Evolutionary conservation across 768 basidiomycete species (phyloP).

Genomic region (Russula foetens): DNA sequence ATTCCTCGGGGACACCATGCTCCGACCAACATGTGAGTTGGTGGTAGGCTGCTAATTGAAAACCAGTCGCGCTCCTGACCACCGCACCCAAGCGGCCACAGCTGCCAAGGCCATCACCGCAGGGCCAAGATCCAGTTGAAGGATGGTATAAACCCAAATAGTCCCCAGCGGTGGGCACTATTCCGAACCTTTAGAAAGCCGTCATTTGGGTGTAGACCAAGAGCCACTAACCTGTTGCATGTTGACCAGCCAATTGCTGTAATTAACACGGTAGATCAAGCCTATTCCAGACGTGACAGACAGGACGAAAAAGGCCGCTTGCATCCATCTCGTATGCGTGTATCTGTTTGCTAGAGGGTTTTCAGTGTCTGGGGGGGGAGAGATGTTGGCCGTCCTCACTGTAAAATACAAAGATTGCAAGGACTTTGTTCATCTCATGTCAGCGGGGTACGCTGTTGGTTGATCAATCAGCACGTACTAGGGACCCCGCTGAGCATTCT

Average conservation of each 20-base stretch:
- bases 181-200: neutral
- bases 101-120: slow-evolving; percentile 47
- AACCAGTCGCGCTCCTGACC: slow-evolving; percentile 39
- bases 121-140: slow-evolving; percentile 59
- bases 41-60: slow-evolving; percentile 6
- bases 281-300: slow-evolving; percentile 52
- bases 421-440: slow-evolving; percentile 36
- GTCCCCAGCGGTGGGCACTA: slow-evolving; percentile 75
- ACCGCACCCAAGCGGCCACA: slow-evolving; percentile 55
- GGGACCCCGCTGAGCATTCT: slow-evolving; percentile 61
- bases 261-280: slow-evolving; percentile 64
- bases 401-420: slow-evolving; percentile 70
- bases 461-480: slow-evolving; percentile 39
- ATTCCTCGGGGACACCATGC: neutral
- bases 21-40: neutral
- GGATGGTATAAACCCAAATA: slow-evolving; percentile 66
- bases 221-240: slow-evolving; percentile 57
- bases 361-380: neutral
- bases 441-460: neutral
- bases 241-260: slow-evolving; percentile 58
- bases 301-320: slow-evolving; percentile 49
- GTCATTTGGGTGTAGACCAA: neutral
- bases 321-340: slow-evolving; percentile 46
- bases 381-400: slow-evolving; percentile 35
- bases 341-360: slow-evolving; percentile 51